Evolutionary conservation across 306 rosid species (phyloP), one percentile per base, ranked within the genome.

Genomic region (Cotoneaster glaucophyllus): DNA sequence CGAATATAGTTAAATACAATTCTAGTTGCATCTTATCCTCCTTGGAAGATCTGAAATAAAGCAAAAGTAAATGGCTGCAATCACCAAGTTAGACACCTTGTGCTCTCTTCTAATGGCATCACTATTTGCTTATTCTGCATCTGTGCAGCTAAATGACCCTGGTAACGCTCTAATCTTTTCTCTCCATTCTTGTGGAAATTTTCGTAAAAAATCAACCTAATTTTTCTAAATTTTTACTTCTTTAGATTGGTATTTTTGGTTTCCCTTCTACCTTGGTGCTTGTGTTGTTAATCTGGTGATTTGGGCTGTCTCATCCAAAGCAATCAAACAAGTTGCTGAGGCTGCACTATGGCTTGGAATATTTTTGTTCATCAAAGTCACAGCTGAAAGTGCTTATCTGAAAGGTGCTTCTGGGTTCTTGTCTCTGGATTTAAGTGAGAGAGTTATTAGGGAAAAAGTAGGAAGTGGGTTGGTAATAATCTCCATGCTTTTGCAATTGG

Each of bases 171-270:
- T 34, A 17, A 61, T 67, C 71, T 70, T 25, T 6, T 39, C 21
- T 43, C 74, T 32, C 15, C 65, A 65, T 69, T 52, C 61, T 74
- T 15, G 19, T 45, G 31, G 39, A 59, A 44, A 8, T 34, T 22
- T 13, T 28, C 1, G 8, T n/a, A 6, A 37, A 53, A 21, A 6
- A 32, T 69, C 62, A 37, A 29, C 22, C 45, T 31, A 18, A 64
- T 25, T 25, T 25, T 64, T 77, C 57, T 52, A 26, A 18, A 43
- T 52, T 43, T 18, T 10, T 66, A 0, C 37, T 37, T 52, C 41
- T 58, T 4, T 76, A 89, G 93, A 89, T 81, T 91, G 97, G 93
- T 91, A 89, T 78, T 84, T 89, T 54, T 88, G 95, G 97, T 75
- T 88, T 81, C 91, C 87, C n/a, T 87, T 85, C 19, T 86, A 88